Evolutionary conservation across 2,329 filamentous ascomycete genomes (phyloP).

Genomic region (Rhinocladiella similis): DNA sequence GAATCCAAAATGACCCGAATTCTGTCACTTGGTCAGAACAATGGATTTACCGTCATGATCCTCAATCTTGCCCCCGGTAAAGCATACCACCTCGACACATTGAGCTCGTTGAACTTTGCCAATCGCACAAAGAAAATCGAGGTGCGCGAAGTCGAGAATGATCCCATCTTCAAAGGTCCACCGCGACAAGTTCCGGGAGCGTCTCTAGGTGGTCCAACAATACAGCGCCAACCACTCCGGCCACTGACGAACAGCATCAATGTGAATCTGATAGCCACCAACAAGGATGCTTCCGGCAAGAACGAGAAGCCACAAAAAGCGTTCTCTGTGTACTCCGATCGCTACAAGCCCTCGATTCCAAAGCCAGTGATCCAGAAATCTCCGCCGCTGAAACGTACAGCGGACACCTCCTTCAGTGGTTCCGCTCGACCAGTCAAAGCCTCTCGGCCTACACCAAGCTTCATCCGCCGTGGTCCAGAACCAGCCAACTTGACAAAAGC

Average conservation of each 20-base stretch:
- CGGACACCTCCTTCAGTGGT: conserved; percentile 32
- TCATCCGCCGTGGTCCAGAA: conserved; percentile 26
- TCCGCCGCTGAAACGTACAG: conserved; percentile 40
- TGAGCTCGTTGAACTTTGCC: conserved; percentile 92
- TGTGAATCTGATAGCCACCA: conserved; percentile 60
- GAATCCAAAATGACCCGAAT: conserved; percentile 98
- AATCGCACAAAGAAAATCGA: conserved; percentile 96
- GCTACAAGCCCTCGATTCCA: conserved; percentile 47
- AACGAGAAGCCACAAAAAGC: conserved; percentile 74
- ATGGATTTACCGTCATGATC: conserved; percentile 95
- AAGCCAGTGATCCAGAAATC: conserved; percentile 38
- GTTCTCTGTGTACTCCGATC: conserved; percentile 85
- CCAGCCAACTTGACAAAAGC: conserved; percentile 52
- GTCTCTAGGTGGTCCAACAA: conserved; percentile 42
- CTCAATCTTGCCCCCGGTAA: conserved; percentile 88
- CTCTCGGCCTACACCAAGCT: conserved; percentile 31
- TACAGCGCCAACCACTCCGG: conserved; percentile 73
- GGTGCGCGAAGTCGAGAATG: conserved; percentile 91
- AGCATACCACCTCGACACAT: conserved; percentile 88
- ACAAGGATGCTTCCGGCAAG: conserved; percentile 52
- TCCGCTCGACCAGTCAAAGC: conserved; percentile 50
- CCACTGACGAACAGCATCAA: conserved; percentile 76
- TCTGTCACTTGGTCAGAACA: conserved; percentile 87
- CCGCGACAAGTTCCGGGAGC: conserved; percentile 54
- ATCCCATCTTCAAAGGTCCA: conserved; percentile 80